phyloP scores from a whole-genome alignment of 805 yeast genomes.

The Torulaspora franciscae region DNA sequence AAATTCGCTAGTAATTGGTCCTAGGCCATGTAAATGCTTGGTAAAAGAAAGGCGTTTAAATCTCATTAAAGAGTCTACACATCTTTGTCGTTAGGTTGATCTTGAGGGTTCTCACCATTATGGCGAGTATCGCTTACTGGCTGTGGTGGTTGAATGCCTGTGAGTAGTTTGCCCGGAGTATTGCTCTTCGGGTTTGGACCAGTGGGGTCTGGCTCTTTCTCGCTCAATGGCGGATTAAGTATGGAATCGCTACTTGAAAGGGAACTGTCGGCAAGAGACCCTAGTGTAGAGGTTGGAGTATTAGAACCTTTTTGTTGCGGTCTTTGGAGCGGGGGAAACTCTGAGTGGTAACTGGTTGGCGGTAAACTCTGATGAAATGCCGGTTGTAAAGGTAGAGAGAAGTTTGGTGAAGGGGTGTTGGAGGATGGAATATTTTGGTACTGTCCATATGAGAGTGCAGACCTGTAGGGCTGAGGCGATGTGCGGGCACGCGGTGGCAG shows the following conservation, averaged over 20 bases:
- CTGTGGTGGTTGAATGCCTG: slow-evolving; percentile 12
- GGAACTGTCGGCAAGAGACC: slow-evolving; percentile 5
- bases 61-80: background rate
- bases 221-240: background rate
- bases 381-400: slow-evolving; percentile 5
- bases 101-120: slow-evolving; percentile 1
- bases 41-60: background rate
- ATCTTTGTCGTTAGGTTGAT: background rate
- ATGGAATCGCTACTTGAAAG: slow-evolving; percentile 6
- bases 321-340: slow-evolving; percentile 3
- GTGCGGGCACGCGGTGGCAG: slow-evolving; percentile 5
- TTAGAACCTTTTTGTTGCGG: slow-evolving; percentile 8
- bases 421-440: slow-evolving; percentile 8
- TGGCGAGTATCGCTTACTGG: slow-evolving; percentile 1
- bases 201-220: background rate
- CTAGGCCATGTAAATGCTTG: slow-evolving; percentile 3
- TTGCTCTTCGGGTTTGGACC: slow-evolving; percentile 7
- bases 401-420: slow-evolving; percentile 3
- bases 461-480: slow-evolving; percentile 10
- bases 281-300: slow-evolving; percentile 1
- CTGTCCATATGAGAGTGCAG: slow-evolving; percentile 11
- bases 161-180: slow-evolving; percentile 11
- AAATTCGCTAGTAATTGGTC: background rate
- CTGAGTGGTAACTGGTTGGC: slow-evolving; percentile 5
- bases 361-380: slow-evolving; percentile 3